Base-by-base conservation (phyloP, 1,139 yeast genomes). In the Taphrina wiesneri region DNA sequence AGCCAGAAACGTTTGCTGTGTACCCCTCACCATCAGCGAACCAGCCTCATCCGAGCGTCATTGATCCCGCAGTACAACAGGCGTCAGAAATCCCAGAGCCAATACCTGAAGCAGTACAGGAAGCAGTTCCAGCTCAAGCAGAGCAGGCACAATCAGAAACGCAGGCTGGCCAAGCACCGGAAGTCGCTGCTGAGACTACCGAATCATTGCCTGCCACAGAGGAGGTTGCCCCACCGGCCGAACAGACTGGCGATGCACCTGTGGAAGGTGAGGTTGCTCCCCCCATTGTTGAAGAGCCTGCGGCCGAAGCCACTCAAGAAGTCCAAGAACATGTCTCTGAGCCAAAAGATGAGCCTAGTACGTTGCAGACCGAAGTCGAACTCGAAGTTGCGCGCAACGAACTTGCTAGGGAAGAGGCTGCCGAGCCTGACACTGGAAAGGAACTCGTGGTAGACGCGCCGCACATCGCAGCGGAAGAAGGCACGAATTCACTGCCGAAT, bases 1-100 rank as follows among this genome's bases (percentile, higher is more conserved):
- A 54, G 49, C 59, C 59, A 2, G 59, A 54, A 36, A 54, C 59
- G 21, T 54, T 54, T 39, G 59, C 49, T 19, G 49, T 54, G 13
- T 54, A 39, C 23, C 30, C 49, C 21, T 54, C 59, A 15, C 59
- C 59, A 13, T 23, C 59, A 11, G 23, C 32, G 21, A 21, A 36
- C 17, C 46, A 54, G 21, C 36, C 49, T 11, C 30, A 30, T 17
- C 28, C 15, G 15, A 34, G 43, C 13, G 56, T 34, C 45, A 30
- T 32, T 32, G 56, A 30, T 17, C 56, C 56, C 2, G 41, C 56
- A 1, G 56, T 52, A n/a, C 45, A 30, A 28, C 45, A 30, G 30
- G 53, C 34, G 6, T 30, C 53, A 17, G 41, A 30, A 17, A 9
- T 52, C 2, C 56, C 41, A 15, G 56, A 52, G 28, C 56, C 56